Conservation (phyloP, 345 rosid genomes). For the Microcos paniculata region DNA sequence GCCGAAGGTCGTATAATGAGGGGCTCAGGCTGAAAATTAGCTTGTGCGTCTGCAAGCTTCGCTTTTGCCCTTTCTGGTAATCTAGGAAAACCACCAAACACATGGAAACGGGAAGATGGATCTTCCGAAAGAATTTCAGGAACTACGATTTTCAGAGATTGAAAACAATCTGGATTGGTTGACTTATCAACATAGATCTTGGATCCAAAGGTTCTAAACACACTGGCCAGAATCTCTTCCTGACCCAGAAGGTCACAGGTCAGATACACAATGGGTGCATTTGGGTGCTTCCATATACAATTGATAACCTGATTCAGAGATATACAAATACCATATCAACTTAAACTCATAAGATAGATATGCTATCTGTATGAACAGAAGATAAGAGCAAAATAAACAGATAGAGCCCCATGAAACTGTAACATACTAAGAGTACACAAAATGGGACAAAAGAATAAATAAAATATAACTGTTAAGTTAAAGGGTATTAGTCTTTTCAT, state of each 20-base stretch:
- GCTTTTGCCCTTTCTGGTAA: slow-evolving; percentile 63
- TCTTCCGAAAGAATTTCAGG: slow-evolving; percentile 70
- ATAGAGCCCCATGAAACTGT: background rate
- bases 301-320: slow-evolving; percentile 55
- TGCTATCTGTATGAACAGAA: background rate
- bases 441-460: background rate
- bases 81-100: slow-evolving; percentile 74
- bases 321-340: background rate
- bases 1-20: slow-evolving; percentile 81
- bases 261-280: slow-evolving; percentile 62
- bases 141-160: slow-evolving; percentile 40
- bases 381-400: background rate
- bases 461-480: background rate
- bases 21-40: slow-evolving; percentile 59
- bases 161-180: slow-evolving; percentile 47
- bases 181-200: slow-evolving; percentile 68
- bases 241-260: slow-evolving; percentile 80
- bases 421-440: background rate
- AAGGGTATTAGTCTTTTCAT: background rate
- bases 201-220: slow-evolving; percentile 72
- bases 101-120: slow-evolving; percentile 64
- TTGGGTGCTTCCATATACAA: slow-evolving; percentile 90
- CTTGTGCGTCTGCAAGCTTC: slow-evolving; percentile 63
- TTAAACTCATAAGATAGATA: background rate
- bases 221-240: slow-evolving; percentile 62